phyloP scores from a whole-genome alignment of 2,329 filamentous ascomycete genomes.

The Zalaria sp. region DNA sequence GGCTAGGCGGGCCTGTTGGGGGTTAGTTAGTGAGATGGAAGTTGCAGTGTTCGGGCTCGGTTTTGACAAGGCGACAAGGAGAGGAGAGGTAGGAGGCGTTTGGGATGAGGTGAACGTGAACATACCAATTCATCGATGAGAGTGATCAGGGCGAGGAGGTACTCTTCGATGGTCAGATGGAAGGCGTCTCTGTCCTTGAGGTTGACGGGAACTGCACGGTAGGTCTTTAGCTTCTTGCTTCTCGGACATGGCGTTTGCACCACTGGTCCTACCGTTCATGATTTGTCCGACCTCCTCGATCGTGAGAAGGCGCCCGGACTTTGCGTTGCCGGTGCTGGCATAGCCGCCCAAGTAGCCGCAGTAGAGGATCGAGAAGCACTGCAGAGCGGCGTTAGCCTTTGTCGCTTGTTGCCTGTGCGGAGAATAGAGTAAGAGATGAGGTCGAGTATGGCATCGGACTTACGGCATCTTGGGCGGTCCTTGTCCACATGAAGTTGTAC shows the following conservation, averaged over 20 bases:
- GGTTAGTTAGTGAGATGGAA: neutral
- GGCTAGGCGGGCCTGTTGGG: conserved; percentile 57
- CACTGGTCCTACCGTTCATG: conserved; percentile 44
- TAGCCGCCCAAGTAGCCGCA: conserved; percentile 73
- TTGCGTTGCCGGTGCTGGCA: conserved; percentile 17
- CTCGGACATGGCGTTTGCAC: neutral
- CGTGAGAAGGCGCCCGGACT: conserved; percentile 54
- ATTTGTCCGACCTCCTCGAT: conserved; percentile 76
- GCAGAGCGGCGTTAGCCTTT: neutral
- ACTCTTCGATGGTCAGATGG: conserved; percentile 94
- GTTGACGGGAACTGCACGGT: conserved; percentile 63
- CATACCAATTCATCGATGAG: conserved; percentile 74
- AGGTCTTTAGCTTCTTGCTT: neutral
- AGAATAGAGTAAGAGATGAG: conserved; percentile 1
- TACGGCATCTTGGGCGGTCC: conserved; percentile 68
- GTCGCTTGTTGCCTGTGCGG: neutral
- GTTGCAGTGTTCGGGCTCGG: neutral
- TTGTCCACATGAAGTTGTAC: conserved; percentile 80
- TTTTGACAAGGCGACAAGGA: neutral
- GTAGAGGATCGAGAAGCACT: conserved; percentile 45
- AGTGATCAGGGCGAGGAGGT: conserved; percentile 74
- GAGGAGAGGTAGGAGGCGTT: neutral
- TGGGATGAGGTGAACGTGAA: neutral
- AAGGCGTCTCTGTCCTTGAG: conserved; percentile 81
- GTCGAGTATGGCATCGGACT: conserved; percentile 35